Evolutionary conservation across 305 asterid genomes (phyloP).

Genomic region (Fraxinus platypoda): DNA sequence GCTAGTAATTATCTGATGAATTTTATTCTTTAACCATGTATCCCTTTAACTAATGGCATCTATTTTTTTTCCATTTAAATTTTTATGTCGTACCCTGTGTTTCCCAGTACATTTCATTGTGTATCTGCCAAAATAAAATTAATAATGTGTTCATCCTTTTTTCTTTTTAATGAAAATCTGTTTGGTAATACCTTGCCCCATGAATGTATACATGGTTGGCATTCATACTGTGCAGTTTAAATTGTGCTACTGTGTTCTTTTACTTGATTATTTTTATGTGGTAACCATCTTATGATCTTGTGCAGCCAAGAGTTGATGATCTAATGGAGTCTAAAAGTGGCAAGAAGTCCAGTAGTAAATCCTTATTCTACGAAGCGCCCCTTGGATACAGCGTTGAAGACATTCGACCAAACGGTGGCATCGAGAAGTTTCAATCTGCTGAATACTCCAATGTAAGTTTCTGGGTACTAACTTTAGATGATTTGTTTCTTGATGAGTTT

Average conservation of each 20-base stretch:
- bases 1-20: background rate
- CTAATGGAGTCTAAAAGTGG: conserved; percentile 94
- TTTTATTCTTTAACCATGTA: background rate
- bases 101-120: background rate
- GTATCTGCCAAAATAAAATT: background rate
- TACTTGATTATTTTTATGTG: background rate
- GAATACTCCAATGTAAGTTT: conserved; percentile 67
- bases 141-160: background rate
- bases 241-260: background rate
- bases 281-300: background rate
- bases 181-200: background rate
- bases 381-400: conserved; percentile 21
- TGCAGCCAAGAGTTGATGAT: conserved; percentile 64
- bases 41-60: background rate
- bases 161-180: background rate
- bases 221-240: background rate
- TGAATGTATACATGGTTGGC: background rate
- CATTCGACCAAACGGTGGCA: conserved; percentile 27
- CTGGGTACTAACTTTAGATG: background rate
- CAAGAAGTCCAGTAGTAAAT: conserved; percentile 67
- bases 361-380: conserved; percentile 22
- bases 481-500: background rate
- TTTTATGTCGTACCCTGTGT: background rate
- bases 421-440: conserved; percentile 27
- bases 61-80: background rate